A percentile compares a stretch with the other conserved stretches of the same genome.
These are phyloP conservation scores for Zoysia japonica DNA, from an alignment of 176 grass and related monocot genomes.

Conservation along the genomic window DNA sequence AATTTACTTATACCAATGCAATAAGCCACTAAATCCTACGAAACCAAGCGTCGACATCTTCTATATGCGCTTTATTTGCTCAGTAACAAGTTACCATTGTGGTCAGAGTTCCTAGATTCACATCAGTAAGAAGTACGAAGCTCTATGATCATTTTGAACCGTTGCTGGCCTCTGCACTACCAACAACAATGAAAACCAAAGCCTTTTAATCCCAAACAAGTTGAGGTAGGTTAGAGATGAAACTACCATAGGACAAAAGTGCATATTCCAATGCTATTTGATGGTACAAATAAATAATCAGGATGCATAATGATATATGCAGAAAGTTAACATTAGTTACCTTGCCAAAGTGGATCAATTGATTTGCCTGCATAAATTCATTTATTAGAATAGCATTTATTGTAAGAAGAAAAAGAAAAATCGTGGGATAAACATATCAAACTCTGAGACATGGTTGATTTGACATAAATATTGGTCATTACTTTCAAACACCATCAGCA, in stretches of 20 bases:
- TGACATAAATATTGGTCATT: background rate
- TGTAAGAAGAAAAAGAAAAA: background rate
- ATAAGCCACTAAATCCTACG: background rate
- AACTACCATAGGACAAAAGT: background rate
- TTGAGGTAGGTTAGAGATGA: no score
- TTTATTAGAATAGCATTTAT: conserved; percentile 33
- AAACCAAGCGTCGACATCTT: background rate
- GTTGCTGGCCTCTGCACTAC: background rate
- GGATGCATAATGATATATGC: background rate
- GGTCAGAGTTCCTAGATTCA: background rate
- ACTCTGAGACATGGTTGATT: background rate
- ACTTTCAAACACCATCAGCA: background rate
- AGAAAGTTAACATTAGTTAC: conserved; percentile 22
- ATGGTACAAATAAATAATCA: conserved; percentile 1
- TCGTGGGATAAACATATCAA: background rate
- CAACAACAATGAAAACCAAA: background rate
- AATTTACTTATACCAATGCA: background rate
- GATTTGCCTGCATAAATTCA: conserved; percentile 44
- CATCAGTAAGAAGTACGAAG: background rate
- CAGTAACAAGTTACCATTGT: conserved; percentile 1
- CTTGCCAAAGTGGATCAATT: conserved; percentile 50
- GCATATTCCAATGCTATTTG: background rate
- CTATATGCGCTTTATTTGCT: background rate
- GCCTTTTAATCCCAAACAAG: no score
- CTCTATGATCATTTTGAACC: background rate